Percentiles rank a stretch among this genome's conserved stretches.
phyloP scores from a whole-genome alignment of 331 rosid genomes.

The Quercus phellos region DNA sequence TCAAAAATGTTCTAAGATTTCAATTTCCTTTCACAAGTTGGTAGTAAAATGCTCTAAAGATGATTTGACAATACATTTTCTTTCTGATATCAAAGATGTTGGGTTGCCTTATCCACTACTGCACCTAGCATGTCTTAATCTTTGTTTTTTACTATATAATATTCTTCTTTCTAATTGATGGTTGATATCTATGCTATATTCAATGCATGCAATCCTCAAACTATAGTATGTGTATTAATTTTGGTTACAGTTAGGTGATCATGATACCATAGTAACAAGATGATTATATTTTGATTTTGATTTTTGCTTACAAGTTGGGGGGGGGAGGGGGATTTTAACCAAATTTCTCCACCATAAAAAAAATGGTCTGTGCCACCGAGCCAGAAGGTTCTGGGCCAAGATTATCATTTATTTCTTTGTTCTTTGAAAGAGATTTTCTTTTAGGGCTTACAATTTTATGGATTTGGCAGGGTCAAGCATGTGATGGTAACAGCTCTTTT shows the following conservation, averaged over 20 bases:
- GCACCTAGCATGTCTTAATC: constrained; percentile 11
- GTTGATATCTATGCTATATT: background rate
- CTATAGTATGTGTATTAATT: background rate
- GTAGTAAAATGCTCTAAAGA: background rate
- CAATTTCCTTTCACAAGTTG: background rate
- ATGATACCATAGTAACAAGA: background rate
- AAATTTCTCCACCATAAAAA: no score
- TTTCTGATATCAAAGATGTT: background rate
- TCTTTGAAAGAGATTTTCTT: constrained; percentile 13
- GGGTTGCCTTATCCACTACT: constrained; percentile 9
- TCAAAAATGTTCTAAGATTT: background rate
- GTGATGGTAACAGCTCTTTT: constrained; percentile 71
- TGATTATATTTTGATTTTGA: no score
- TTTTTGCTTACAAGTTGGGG: no score
- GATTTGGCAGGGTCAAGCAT: constrained; percentile 75
- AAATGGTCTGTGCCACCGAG: no score
- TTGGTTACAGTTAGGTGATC: background rate
- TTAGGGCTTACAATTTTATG: constrained; percentile 8
- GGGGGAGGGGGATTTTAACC: no score
- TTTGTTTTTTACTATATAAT: background rate
- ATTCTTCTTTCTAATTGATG: background rate
- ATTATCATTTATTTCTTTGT: background rate
- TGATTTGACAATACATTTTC: constrained; percentile 2
- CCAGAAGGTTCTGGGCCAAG: background rate
- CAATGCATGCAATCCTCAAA: background rate